Percentiles rank a stretch among this genome's conserved stretches.
These are phyloP conservation scores for Alternaria tenuissima DNA, from an alignment of 2,329 filamentous ascomycete species.

Conservation along the genomic window DNA sequence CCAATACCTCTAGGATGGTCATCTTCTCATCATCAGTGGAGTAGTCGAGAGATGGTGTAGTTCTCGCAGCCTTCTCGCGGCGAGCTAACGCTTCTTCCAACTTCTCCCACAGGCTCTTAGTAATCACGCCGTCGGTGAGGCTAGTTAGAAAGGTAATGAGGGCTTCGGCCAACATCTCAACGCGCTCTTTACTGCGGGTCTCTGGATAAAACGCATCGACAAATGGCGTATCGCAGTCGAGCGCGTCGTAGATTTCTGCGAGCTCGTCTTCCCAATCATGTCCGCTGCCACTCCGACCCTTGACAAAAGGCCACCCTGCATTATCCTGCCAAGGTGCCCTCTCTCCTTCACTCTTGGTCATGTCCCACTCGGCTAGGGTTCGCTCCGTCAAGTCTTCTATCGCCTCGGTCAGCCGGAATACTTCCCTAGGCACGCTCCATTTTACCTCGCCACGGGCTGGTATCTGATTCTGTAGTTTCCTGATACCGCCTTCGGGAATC, in stretches of 20 bases:
- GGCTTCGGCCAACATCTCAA: conserved; percentile 77
- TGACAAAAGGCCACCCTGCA: conserved; percentile 68
- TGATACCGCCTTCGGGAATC: conserved; percentile 79
- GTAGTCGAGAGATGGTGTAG: conserved; percentile 32
- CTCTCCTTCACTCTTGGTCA: conserved; percentile 56
- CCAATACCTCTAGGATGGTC: conserved; percentile 76
- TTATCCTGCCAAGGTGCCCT: conserved; percentile 63
- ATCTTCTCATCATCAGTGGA: conserved; percentile 64
- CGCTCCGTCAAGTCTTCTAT: conserved; percentile 69
- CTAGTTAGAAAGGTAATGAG: conserved; percentile 77
- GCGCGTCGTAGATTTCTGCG: conserved; percentile 64
- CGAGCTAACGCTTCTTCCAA: conserved; percentile 36
- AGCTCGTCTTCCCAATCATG: conserved; percentile 53
- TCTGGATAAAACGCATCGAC: conserved; percentile 66
- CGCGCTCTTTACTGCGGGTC: conserved; percentile 68
- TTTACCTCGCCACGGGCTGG: conserved; percentile 59
- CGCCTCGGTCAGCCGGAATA: conserved; percentile 87
- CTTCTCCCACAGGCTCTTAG: conserved; percentile 70
- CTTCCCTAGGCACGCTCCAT: conserved; percentile 84
- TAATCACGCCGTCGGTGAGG: conserved; percentile 81
- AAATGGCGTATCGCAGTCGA: conserved; percentile 75
- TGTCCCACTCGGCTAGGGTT: conserved; percentile 69
- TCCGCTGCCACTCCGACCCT: conserved; percentile 51
- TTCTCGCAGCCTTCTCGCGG: conserved; percentile 54
- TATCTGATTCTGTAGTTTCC: conserved; percentile 71